These are phyloP conservation scores for Diaporthe citriasiana DNA, from an alignment of 2,329 filamentous ascomycete species.

Conservation along the genomic window DNA sequence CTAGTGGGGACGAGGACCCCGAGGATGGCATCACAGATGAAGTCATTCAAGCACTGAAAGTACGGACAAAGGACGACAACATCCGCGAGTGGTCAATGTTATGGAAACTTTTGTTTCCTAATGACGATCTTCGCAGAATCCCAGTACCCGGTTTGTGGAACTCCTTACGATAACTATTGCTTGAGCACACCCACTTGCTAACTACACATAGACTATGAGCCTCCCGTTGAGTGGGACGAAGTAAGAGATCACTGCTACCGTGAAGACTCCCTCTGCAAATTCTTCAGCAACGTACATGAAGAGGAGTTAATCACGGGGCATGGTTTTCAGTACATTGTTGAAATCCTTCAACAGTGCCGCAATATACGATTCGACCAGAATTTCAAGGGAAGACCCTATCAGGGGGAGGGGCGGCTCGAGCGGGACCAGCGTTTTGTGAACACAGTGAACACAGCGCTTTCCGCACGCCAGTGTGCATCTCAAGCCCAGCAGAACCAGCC, in stretches of 20 bases:
- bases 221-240: conserved; percentile 15
- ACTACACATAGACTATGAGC: not conserved
- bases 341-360: not conserved
- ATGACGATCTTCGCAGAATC: not conserved
- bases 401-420: not conserved
- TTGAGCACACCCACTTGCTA: not conserved
- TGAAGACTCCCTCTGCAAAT: not conserved
- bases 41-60: not conserved
- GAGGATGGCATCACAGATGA: conserved; percentile 26
- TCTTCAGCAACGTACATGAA: not conserved
- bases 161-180: not conserved
- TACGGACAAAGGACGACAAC: not conserved
- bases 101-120: conserved; percentile 1
- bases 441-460: not conserved
- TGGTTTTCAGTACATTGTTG: not conserved
- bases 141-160: not conserved
- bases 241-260: not conserved
- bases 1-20: not conserved
- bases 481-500: not conserved
- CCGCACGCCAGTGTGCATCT: not conserved
- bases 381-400: not conserved
- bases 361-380: not conserved
- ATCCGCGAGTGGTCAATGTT: not conserved
- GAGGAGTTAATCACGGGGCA: not conserved
- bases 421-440: not conserved